Base-by-base conservation (phyloP, 768 basidiomycete genomes). In the Baorangia bicolor region DNA sequence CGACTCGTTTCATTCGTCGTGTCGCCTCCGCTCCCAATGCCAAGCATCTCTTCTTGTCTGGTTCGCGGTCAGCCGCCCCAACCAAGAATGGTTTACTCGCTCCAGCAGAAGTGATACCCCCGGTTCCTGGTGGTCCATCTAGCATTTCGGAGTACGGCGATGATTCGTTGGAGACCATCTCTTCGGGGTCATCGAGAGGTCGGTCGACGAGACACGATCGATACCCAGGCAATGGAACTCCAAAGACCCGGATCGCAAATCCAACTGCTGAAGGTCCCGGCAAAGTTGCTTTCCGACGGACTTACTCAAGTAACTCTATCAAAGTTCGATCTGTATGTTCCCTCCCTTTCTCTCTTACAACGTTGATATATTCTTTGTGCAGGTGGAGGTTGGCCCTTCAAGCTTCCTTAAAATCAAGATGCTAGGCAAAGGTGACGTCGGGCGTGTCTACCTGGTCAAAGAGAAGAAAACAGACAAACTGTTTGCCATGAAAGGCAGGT, bases 341-440 rank as follows among this genome's bases (percentile, higher is more conserved):
- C 48, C 27, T 34, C 28, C 6, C 18, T 30, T 53, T 28, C 38
- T 51, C 39, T 48, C 42, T 28, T 34, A 27, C 28, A 25, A 33
- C 53, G n/a, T 39, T 20, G 40, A 38, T 51, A 13, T 35, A 48
- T 58, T 25, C 42, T 51, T 53, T 11, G 50, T 52, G 25, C 63
- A 94, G 89, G 92, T 96, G 55, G 95, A 98, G 76, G 96, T 99
- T 25, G 83, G 87, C 23, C 96, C 97, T 53, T 86, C 86, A 45
- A 94, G 92, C 72, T 99, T 99, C 75, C 82, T 89, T 69, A 99
- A 99, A 78, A 79, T 98, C 75, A 97, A 95, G 77, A 82, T 99
- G 81, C 81, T 98, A n/a, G 97, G 97, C 44, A 94, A 97, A 72
- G 97, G 97, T 43, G 97, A 99, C 73, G 97, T 99, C 44, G 97